These are phyloP conservation scores for Thielaviopsis punctulata DNA, from an alignment of 2,329 filamentous ascomycete genomes.

Conservation along the genomic window DNA sequence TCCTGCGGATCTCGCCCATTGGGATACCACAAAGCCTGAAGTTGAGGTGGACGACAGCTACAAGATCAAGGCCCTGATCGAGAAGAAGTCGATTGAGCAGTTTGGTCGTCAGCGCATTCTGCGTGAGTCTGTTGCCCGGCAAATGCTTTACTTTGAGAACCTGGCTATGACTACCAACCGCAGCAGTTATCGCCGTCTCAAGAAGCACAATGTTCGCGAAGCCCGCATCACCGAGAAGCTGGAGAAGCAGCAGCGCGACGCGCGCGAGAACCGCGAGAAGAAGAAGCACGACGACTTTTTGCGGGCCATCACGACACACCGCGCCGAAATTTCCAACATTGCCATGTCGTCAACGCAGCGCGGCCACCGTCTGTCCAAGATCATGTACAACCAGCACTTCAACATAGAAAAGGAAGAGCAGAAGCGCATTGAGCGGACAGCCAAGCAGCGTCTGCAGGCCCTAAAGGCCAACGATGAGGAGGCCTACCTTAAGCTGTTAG, in stretches of 20 bases:
- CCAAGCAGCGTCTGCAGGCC: constrained; percentile 97
- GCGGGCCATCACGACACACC: constrained; percentile 68
- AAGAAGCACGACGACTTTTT: constrained; percentile 93
- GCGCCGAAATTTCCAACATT: constrained; percentile 55
- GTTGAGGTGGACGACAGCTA: constrained; percentile 60
- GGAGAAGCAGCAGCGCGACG: constrained; percentile 96
- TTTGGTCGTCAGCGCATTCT: constrained; percentile 75
- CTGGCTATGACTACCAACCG: constrained; percentile 94
- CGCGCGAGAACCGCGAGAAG: constrained; percentile 89
- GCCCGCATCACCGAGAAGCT: constrained; percentile 96
- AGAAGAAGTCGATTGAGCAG: constrained; percentile 82
- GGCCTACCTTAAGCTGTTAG: constrained; percentile 91
- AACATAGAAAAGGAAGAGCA: constrained; percentile 99
- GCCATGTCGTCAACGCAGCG: constrained; percentile 53
- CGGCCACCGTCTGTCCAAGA: constrained; percentile 68
- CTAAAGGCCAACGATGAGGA: constrained; percentile 98
- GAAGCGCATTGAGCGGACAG: constrained; percentile 91
- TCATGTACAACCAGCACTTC: constrained; percentile 81
- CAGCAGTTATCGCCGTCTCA: constrained; percentile 76
- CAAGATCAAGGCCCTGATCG: constrained; percentile 81
- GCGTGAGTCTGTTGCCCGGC: constrained; percentile 70
- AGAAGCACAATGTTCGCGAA: constrained; percentile 92
- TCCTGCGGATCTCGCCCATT: constrained; percentile 71
- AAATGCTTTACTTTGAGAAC: constrained; percentile 92
- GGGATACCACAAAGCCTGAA: constrained; percentile 57